Base-by-base conservation (phyloP, 192 early-diverging fungal species). In the Obelidium mucronatum region DNA sequence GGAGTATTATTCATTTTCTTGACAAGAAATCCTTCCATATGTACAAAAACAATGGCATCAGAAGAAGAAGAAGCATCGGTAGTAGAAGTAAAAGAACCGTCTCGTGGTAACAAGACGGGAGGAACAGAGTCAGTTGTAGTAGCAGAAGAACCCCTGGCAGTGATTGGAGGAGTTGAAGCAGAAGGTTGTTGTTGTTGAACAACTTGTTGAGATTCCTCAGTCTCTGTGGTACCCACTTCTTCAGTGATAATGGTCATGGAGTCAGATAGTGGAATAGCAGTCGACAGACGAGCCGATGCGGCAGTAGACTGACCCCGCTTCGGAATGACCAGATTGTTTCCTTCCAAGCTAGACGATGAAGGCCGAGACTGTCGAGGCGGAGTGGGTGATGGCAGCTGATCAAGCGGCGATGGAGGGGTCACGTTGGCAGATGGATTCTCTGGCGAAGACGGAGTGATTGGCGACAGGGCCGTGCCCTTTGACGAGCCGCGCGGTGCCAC, bases 1-100 rank as follows among this genome's bases (percentile, higher is more conserved):
- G 6, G 4, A 28, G 52, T 31, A 4, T 42, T 22, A 44, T 74
- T 74, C 59, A 74, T 44, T 58, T 74, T 74, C 39, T 74, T 74
- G 4, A 74, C 72, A 17, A 74, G 59, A 42, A 74, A 74, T 3
- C 72, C 72, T 39, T 74, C 72, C 59, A 74, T 36, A 37, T 39
- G 17, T 8, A 72, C 70, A 35, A 8, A 22, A 13, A 55, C 70
- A 5, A 8, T 35, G 36, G 4, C 63, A 34, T 4, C 58, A 33
- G 58, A 13, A 60, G 24, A 33, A 60, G 26, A 8, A 8, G 58
- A 26, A 60, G 13, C 13, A 6, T 6, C 6, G 8, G 6, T 24
- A 26, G 58, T 19, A 24, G 58, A 26, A 60, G 58, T 13, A 60
- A 60, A 48, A 6, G 44, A 48, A 19, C 11, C 44, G 19, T 6